A percentile compares a stretch with the other conserved stretches of the same genome.
Evolutionary conservation across 306 rosid genomes (phyloP).

Genomic region (Cucurbita ficifolia): DNA sequence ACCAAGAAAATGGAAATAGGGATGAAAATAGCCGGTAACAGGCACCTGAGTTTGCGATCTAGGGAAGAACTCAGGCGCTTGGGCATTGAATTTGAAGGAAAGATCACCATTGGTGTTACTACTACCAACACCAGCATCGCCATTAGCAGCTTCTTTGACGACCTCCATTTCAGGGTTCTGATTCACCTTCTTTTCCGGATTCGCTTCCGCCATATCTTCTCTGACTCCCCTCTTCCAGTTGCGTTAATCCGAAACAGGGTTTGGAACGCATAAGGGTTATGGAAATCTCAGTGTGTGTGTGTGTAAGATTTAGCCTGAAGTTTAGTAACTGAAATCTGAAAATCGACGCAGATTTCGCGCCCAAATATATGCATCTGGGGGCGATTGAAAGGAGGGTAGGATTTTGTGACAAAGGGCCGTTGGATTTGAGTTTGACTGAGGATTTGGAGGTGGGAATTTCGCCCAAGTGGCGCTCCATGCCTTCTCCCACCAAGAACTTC

Average conservation of each 20-base stretch:
- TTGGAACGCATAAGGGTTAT: slow-evolving; percentile 14
- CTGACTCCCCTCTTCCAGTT: background rate
- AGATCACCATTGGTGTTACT: background rate
- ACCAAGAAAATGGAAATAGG: slow-evolving; percentile 60
- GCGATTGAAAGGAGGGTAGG: background rate
- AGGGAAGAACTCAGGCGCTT: slow-evolving; percentile 91
- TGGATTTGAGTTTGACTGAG: background rate
- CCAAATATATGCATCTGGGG: background rate
- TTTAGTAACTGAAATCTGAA: background rate
- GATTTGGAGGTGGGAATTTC: background rate
- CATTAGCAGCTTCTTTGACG: background rate
- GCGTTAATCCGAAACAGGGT: background rate
- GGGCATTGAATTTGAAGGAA: slow-evolving; percentile 73
- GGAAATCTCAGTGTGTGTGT: background rate
- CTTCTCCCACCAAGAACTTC: too few relatives aligned
- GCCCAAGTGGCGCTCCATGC: background rate
- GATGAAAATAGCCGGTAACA: slow-evolving; percentile 56
- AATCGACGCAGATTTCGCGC: slow-evolving; percentile 1
- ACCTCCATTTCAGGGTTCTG: background rate
- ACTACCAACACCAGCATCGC: background rate
- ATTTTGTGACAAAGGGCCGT: background rate
- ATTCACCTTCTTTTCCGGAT: background rate
- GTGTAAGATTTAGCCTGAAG: background rate
- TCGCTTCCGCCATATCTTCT: slow-evolving; percentile 14
- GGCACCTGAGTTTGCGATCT: slow-evolving; percentile 60